phyloP scores from a whole-genome alignment of 75 land plant genomes.

The Selaginella moellendorffii region DNA sequence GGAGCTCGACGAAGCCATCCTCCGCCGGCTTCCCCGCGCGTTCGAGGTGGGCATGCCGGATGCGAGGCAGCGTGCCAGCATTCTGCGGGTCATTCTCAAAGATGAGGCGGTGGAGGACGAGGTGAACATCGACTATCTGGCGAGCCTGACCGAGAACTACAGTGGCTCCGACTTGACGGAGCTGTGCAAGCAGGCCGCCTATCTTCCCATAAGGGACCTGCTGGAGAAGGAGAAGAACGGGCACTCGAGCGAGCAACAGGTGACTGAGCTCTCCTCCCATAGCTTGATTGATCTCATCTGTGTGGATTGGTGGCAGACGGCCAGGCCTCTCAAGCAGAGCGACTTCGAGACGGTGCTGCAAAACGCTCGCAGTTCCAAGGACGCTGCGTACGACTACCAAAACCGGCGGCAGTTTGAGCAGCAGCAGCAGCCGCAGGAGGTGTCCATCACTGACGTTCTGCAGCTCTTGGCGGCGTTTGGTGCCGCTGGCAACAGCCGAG shows the following conservation, averaged over 20 bases:
- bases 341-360: conserved; percentile 3
- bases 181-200: conserved; percentile 89
- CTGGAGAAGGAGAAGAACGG: conserved; percentile 42
- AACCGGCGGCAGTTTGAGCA: background rate
- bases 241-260: background rate
- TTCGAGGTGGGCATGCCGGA: conserved; percentile 93
- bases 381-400: conserved; percentile 6
- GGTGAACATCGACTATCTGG: conserved; percentile 54
- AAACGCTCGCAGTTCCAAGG: conserved; percentile 2
- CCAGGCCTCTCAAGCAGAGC: background rate
- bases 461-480: conserved; percentile 6
- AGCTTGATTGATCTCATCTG: background rate
- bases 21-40: conserved; percentile 75
- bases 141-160: conserved; percentile 65
- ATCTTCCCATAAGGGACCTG: conserved; percentile 74
- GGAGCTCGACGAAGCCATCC: conserved; percentile 95
- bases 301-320: background rate
- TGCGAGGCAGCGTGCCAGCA: conserved; percentile 51
- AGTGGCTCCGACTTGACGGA: conserved; percentile 88
- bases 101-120: conserved; percentile 56
- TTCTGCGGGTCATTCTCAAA: conserved; percentile 69
- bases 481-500: background rate
- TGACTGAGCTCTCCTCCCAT: background rate
- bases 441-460: background rate
- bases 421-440: background rate